Conservation (phyloP, 2,329 filamentous ascomycete species). For the Diaporthe ampelina region DNA sequence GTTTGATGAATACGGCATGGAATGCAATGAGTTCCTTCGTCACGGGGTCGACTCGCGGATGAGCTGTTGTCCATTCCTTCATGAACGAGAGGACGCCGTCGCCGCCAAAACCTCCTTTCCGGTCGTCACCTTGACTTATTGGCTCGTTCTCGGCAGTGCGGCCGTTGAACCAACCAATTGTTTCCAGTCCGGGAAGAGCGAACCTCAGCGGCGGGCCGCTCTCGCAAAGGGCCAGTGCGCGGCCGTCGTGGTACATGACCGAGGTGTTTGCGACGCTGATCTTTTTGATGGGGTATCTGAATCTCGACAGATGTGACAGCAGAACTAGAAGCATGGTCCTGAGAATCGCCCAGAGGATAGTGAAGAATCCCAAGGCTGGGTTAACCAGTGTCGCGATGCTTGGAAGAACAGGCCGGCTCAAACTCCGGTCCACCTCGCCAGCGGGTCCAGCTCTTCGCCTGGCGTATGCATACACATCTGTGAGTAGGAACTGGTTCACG, state of each 20-base stretch:
- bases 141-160: constrained; percentile 65
- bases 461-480: constrained; percentile 73
- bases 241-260: constrained; percentile 76
- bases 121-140: constrained; percentile 38
- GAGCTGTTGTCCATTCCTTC: constrained; percentile 79
- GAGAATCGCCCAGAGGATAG: constrained; percentile 65
- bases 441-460: constrained; percentile 53
- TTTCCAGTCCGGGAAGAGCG: constrained; percentile 73
- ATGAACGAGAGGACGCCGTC: constrained; percentile 70
- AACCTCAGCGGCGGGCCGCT: constrained; percentile 79
- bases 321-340: constrained; percentile 71
- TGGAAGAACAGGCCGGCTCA: constrained; percentile 72
- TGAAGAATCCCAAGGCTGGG: constrained; percentile 65
- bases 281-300: constrained; percentile 69
- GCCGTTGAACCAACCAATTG: constrained; percentile 79
- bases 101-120: constrained; percentile 63
- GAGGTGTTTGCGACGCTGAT: constrained; percentile 80
- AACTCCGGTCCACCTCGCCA: constrained; percentile 44
- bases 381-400: constrained; percentile 77
- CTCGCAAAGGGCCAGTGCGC: constrained; percentile 78
- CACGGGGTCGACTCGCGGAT: constrained; percentile 75
- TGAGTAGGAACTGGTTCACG: constrained; percentile 78
- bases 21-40: constrained; percentile 78
- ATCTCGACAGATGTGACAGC: constrained; percentile 70
- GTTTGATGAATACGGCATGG: constrained; percentile 74